A percentile compares a stretch with the other conserved stretches of the same genome.
These are phyloP conservation scores for Azolla pinnata DNA, from an alignment of 75 land plant species.

Conservation along the genomic window DNA sequence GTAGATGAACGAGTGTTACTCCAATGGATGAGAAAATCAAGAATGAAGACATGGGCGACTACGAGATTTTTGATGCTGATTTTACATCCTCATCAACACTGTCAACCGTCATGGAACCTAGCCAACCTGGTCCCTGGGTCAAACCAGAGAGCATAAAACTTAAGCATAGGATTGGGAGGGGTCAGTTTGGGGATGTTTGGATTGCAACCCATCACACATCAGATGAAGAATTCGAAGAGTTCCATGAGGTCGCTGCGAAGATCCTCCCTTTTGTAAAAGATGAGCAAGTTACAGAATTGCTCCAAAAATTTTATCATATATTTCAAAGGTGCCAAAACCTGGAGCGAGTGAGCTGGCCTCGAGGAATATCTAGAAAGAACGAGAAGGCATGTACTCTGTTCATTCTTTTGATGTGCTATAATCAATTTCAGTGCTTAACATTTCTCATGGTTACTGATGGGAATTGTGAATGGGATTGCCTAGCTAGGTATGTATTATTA, in stretches of 20 bases:
- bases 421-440: neutral
- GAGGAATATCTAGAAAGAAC: constrained; percentile 62
- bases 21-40: neutral
- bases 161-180: constrained; percentile 83
- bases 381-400: no score
- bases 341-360: constrained; percentile 49
- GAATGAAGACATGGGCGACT: constrained; percentile 19
- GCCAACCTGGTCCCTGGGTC: constrained; percentile 47
- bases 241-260: constrained; percentile 87
- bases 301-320: constrained; percentile 43
- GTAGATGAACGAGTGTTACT: no score
- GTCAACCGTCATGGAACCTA: constrained; percentile 27
- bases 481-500: constrained; percentile 66
- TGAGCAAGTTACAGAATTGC: constrained; percentile 37
- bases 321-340: constrained; percentile 42
- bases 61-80: constrained; percentile 58
- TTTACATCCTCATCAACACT: constrained; percentile 31
- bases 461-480: neutral
- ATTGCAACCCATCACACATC: constrained; percentile 74
- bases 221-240: constrained; percentile 62
- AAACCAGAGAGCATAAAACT: constrained; percentile 54
- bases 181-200: constrained; percentile 95
- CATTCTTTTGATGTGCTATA: neutral
- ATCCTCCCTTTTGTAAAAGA: constrained; percentile 57
- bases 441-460: constrained; percentile 5